Evolutionary conservation across 2,329 filamentous ascomycete species (phyloP).

Genomic region (Diaporthe capsici): DNA sequence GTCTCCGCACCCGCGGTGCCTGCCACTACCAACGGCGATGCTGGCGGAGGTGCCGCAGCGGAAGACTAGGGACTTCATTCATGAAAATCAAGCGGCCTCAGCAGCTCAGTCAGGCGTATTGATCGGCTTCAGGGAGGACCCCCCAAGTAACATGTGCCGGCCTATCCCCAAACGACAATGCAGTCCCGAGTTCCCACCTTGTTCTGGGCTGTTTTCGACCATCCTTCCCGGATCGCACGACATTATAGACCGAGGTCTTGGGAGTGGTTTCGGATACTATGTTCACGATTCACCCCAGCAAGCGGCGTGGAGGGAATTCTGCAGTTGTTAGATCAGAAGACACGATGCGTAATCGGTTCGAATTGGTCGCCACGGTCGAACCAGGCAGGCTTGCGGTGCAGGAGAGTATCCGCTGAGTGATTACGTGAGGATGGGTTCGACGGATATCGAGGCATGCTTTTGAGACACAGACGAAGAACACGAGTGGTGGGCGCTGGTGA

Average conservation of each 20-base stretch:
- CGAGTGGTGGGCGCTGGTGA: neutral
- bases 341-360: neutral
- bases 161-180: neutral
- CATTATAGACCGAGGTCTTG: neutral
- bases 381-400: neutral
- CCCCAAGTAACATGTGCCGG: neutral
- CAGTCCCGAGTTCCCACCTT: neutral
- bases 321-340: too few species aligned
- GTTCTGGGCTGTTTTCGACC: neutral
- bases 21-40: conserved; percentile 23
- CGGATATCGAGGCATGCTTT: neutral
- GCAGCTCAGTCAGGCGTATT: neutral
- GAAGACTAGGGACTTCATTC: conserved; percentile 9
- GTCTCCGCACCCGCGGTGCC: conserved; percentile 2
- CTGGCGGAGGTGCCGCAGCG: conserved; percentile 16
- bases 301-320: too few species aligned
- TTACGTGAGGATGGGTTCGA: neutral
- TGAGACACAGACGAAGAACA: neutral
- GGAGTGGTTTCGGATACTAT: too few species aligned
- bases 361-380: too few species aligned
- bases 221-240: neutral
- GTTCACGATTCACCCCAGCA: neutral
- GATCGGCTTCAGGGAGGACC: too few species aligned
- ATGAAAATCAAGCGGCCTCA: neutral
- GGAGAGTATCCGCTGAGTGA: neutral